Conservation (phyloP, 2,329 filamentous ascomycete genomes). For the Fusarium abutilonis region DNA sequence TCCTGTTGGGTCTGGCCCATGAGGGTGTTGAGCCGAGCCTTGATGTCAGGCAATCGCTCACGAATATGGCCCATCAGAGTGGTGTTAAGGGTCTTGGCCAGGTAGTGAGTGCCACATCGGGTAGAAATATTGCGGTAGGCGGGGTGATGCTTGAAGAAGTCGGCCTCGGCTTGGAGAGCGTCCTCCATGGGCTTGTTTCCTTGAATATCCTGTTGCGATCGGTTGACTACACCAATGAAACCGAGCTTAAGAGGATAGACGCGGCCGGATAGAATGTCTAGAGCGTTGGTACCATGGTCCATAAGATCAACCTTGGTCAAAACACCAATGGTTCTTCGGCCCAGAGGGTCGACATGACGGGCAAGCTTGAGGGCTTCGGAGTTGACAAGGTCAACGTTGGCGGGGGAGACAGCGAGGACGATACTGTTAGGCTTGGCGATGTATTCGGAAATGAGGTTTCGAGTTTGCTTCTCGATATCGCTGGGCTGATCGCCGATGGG, state of each 20-base stretch:
- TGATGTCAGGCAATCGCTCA: slow-evolving; percentile 95
- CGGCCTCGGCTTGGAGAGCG: slow-evolving; percentile 86
- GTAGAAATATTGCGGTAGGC: slow-evolving; percentile 96
- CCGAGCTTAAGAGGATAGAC: slow-evolving; percentile 97
- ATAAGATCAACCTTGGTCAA: slow-evolving; percentile 97
- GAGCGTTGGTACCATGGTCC: slow-evolving; percentile 97
- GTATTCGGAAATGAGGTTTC: slow-evolving; percentile 95
- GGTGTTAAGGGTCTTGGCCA: slow-evolving; percentile 93
- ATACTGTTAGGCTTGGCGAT: slow-evolving; percentile 99
- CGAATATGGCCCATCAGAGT: slow-evolving; percentile 97
- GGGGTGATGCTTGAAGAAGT: slow-evolving; percentile 97
- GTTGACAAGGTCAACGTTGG: slow-evolving; percentile 98
- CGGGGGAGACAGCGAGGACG: slow-evolving; percentile 93
- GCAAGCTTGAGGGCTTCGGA: slow-evolving; percentile 97
- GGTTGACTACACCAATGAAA: slow-evolving; percentile 97
- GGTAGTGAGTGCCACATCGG: slow-evolving; percentile 90
- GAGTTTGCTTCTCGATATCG: slow-evolving; percentile 98
- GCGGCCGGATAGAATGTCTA: slow-evolving; percentile 96
- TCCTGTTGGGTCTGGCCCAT: slow-evolving; percentile 99
- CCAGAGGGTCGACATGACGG: slow-evolving; percentile 94
- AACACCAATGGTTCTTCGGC: slow-evolving; percentile 93
- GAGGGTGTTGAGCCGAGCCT: slow-evolving; percentile 93
- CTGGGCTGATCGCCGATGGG: slow-evolving; percentile 97
- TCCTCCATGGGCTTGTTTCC: slow-evolving; percentile 94
- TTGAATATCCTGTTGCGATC: slow-evolving; percentile 97